A percentile compares a stretch with the other conserved stretches of the same genome.
These are phyloP conservation scores for Globisporangium paroecandrum DNA, from an alignment of 352 stramenopile species.

Conservation along the genomic window DNA sequence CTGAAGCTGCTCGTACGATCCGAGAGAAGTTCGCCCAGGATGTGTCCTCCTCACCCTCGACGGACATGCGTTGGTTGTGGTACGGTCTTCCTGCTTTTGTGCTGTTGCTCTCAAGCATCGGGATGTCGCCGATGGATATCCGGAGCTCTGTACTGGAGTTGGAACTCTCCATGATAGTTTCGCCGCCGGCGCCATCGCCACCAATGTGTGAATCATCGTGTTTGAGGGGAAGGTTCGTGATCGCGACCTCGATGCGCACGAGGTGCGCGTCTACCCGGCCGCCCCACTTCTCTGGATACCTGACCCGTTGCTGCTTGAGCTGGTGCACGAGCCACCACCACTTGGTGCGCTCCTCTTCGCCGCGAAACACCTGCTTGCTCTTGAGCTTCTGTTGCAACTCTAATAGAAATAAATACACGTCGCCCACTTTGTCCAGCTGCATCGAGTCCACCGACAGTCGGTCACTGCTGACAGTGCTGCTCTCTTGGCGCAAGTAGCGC, in stretches of 20 bases:
- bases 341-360: slow-evolving; percentile 34
- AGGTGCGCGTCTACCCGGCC: slow-evolving; percentile 25
- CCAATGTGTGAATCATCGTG: neutral
- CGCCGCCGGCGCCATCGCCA: neutral
- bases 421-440: slow-evolving; percentile 6
- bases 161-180: neutral
- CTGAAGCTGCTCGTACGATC: slow-evolving; percentile 27
- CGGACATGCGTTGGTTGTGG: slow-evolving; percentile 3
- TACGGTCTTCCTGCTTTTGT: neutral
- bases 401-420: slow-evolving; percentile 23
- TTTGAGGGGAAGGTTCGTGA: slow-evolving; percentile 23
- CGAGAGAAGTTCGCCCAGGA: slow-evolving; percentile 33
- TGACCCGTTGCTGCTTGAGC: slow-evolving; percentile 30
- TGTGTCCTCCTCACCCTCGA: slow-evolving; percentile 7
- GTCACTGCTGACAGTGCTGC: neutral
- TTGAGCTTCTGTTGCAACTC: slow-evolving; percentile 26
- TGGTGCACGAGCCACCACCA: slow-evolving; percentile 39
- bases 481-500: neutral
- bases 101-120: slow-evolving; percentile 14
- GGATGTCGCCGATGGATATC: slow-evolving; percentile 15
- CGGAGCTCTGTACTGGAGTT: slow-evolving; percentile 10
- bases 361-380: slow-evolving; percentile 19
- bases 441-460: slow-evolving; percentile 14
- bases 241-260: slow-evolving; percentile 29
- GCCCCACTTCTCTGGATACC: slow-evolving; percentile 22